Evolutionary conservation across 768 basidiomycete species (phyloP), one percentile per base, ranked within the genome.

Genomic region (Obba rivulosa): DNA sequence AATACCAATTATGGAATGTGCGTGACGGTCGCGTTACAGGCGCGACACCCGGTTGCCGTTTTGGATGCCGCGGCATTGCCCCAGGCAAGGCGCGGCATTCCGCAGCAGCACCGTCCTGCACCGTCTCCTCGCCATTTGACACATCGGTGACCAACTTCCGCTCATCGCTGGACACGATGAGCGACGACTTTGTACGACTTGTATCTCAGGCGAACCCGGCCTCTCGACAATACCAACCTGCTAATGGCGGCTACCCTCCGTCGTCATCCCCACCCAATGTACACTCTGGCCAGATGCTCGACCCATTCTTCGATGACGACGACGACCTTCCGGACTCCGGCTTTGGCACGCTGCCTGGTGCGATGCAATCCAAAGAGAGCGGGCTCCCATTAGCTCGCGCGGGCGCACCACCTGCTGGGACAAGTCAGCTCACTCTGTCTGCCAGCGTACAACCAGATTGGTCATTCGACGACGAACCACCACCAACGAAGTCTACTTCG

Each of bases 261-360:
- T 71, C 78, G 39, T 66, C 69, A 18, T 54, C 54, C 13, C 52
- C 47, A 21, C 53, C 48, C 8, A 18, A 24, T 56, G 25, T 57
- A 57, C 52, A 73, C 75, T 49, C 74, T 77, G 62, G 65, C 75
- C 50, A 55, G 23, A 56, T 56, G 41, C 72, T 92, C 67, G 89
- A 92, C 66, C 88, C 87, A n/a, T 92, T 92, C 65, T 92, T 92
- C 66, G 85, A 87, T 65, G 89, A 91, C 62, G 87, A 89, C 65
- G 85, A 88, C 49, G 80, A 83, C 50, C 57, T 71, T 24, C 79
- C 81, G 14, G 83, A 85, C 65, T 81, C 82, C 17, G 79, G 79
- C n/a, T 85, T 85, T 65, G 78, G 78, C 43, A 69, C 72, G 22
- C 59, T 61, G 34, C 68, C 76, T n/a, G 53, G 55, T 1, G 60